Percentiles rank a stretch among this genome's conserved stretches.
These are phyloP conservation scores for Allium fistulosum DNA, from an alignment of 106 monocot genomes.

Conservation along the genomic window DNA sequence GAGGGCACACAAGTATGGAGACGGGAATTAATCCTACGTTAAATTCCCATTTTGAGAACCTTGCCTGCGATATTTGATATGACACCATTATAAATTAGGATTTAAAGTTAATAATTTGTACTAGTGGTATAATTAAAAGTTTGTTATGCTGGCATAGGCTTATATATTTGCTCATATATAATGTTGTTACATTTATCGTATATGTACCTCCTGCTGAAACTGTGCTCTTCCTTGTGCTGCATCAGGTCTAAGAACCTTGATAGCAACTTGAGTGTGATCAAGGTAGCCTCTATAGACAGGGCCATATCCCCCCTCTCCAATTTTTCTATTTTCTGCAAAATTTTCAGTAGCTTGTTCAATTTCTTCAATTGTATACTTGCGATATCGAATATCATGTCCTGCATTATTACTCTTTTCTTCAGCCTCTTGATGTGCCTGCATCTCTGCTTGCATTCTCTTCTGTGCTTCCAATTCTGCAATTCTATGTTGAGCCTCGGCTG, in stretches of 20 bases:
- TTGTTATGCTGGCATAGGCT: no score
- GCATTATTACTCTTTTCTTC: conserved; percentile 40
- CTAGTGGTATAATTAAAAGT: no score
- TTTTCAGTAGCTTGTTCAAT: conserved; percentile 45
- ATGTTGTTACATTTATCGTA: no score
- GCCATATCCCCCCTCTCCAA: conserved; percentile 53
- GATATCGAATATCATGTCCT: conserved; percentile 31
- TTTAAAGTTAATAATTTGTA: background rate
- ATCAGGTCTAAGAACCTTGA: conserved; percentile 53
- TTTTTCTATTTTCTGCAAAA: conserved; percentile 30
- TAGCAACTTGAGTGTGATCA: conserved; percentile 45
- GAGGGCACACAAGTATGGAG: no score
- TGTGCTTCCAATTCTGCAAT: conserved; percentile 57
- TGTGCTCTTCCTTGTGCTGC: conserved; percentile 54
- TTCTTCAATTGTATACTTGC: conserved; percentile 59
- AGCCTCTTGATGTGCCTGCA: conserved; percentile 35
- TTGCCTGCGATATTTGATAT: background rate
- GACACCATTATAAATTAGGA: background rate
- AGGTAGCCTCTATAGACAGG: conserved; percentile 36
- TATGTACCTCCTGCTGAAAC: conserved; percentile 59
- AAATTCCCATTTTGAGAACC: no score
- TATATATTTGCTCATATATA: no score
- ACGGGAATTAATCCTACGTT: no score
- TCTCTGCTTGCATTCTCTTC: conserved; percentile 56
- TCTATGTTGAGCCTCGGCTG: conserved; percentile 45